Base-by-base conservation (phyloP, 148 eudicot species). In the Chenopodium berlandieri region DNA sequence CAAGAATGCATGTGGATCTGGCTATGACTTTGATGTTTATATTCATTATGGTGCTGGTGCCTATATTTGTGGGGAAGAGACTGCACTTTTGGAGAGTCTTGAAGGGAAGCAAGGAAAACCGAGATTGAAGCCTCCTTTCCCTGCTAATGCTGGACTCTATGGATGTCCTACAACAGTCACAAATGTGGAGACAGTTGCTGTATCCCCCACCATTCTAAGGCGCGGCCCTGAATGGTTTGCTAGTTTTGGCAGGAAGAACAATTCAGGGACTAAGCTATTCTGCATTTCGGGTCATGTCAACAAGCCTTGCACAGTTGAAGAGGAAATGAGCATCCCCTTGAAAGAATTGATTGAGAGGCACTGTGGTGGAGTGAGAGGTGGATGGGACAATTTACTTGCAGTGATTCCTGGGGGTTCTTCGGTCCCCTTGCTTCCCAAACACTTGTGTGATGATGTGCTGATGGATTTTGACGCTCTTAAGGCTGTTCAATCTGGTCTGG, bases 41-140 rank as follows among this genome's bases (percentile, higher is more conserved):
- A 92, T 93, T 77, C 98, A 95, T 75, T 93, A 84, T 87, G 98
- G 98, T 79, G 98, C 97, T 75, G 98, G 98, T 73, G 97, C 97
- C 54, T 95, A 95, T 79, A 93, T 95, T 19, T 93, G 98, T 82
- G 98, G 98, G 80, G 98, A 95, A 85, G 98, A 95, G 85, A 95
- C 98, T 4, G 98, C 98, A 34, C 94, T 95, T 75, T 81, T 95
- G 80, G 97, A 95, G 88, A 92, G 97, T 86, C 94, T 95, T 54
- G 98, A 95, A 86, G 98, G 98, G 32, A 93, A 93, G 75, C 98
- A 93, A 89, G 98, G 97, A 40, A 95, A 95, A 84, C 98, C 98
- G 6, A 90, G 98, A 81, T 88, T 93, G 91, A 95, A 95, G 88
- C 98, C 98, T 74, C 98, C 98, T 73, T 95, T 95, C 84, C 98